Evolutionary conservation across 345 rosid species (phyloP), one percentile per base, ranked within the genome.

Genomic region (Gossypium bickii): DNA sequence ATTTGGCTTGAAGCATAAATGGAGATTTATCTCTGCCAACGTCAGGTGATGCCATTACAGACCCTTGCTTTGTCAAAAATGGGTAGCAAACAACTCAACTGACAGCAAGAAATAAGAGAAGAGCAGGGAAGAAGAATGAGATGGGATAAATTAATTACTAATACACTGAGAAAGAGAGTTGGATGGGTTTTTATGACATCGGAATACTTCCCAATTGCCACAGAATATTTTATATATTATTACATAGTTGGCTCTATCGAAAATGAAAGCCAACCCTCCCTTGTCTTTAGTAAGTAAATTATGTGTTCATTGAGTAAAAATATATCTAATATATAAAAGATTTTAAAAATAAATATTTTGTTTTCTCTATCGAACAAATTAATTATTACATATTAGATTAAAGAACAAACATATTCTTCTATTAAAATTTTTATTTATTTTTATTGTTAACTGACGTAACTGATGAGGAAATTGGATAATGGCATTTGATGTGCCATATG

Each of bases 1-100:
- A 74, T 74, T 78, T 78, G 52, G 56, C 25, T 75, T 55, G 73
- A 20, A 56, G 48, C 72, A 67, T 62, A n/a, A 62, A 27, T 10
- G 64, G 27, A 64, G 49, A 48, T 27, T 74, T 63, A 27, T 63
- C 76, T 47, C 43, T 48, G 57, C 60, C 76, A 25, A 3, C 18
- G 48, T 75, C 72, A 44, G 56, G n/a, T 58, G 45, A 34, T 34
- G 41, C 72, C 78, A 75, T 74, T 59, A 3, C 13, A 24, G 67
- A 59, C 13, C n/a, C 25, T 16, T 53, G 16, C 44, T 16, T 53
- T 53, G 62, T 48, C 62, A 51, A 51, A 45, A 45, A 45, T 57
- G 62, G 11, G 15, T 22, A 57, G 16, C 22, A 11, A 57, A 57
- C 62, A 57, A 57, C 48, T 44, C 11, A 10, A 10, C 62, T 10